These are phyloP conservation scores for Coemansia sp. DNA, from an alignment of 192 early-diverging fungal genomes.

Conservation along the genomic window DNA sequence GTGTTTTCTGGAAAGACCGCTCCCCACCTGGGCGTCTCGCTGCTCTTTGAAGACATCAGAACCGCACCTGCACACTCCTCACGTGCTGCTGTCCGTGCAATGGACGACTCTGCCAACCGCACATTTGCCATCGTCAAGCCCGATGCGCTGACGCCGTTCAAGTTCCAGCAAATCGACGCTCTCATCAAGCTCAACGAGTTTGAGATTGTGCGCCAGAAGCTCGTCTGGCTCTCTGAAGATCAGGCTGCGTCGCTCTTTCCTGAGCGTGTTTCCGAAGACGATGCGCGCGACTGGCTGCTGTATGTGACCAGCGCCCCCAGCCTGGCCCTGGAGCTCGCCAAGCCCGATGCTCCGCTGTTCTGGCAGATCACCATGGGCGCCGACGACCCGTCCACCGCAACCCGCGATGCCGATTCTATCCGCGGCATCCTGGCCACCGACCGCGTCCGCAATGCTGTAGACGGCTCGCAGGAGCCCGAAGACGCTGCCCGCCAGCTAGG, in stretches of 20 bases:
- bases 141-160: conserved; percentile 54
- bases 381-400: conserved; percentile 37
- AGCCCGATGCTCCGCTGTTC: conserved; percentile 49
- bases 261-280: conserved; percentile 36
- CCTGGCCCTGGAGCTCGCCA: conserved; percentile 57
- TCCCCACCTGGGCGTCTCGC: conserved; percentile 34
- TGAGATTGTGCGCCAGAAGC: conserved; percentile 53
- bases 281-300: conserved; percentile 41
- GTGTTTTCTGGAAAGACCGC: conserved; percentile 37
- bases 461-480: conserved; percentile 53
- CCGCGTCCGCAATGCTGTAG: conserved; percentile 55
- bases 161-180: conserved; percentile 55
- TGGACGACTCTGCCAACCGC: conserved; percentile 36
- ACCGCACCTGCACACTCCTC: conserved; percentile 6
- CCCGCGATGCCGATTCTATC: conserved; percentile 50
- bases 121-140: conserved; percentile 63
- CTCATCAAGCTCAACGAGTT: conserved; percentile 57
- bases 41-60: conserved; percentile 46
- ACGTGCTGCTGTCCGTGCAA: conserved; percentile 11
- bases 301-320: conserved; percentile 57
- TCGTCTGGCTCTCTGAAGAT: conserved; percentile 50
- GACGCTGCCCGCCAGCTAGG: conserved; percentile 51
- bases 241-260: conserved; percentile 47
- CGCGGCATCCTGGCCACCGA: conserved; percentile 58
- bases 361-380: conserved; percentile 59